Base-by-base conservation (phyloP, 805 yeast genomes). In the Schwanniomyces sp. region DNA sequence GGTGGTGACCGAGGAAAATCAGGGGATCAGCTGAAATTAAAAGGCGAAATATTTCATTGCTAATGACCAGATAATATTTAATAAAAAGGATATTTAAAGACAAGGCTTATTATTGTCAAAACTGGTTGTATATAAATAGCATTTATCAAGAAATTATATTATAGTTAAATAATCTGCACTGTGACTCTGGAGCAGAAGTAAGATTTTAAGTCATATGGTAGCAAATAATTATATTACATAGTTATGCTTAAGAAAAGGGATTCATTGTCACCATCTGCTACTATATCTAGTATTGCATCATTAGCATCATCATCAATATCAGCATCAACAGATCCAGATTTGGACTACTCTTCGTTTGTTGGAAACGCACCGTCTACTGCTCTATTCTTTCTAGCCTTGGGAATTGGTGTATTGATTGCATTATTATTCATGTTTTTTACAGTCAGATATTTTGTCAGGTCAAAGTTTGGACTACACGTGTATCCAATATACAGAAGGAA, bases 381-480 rank as follows among this genome's bases (percentile, higher is more conserved):
- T 30, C 65, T 84, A 27, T 84, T 84, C 63, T 81, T 82, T 62
- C 64, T 84, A 10, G 87, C 88, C 0, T 70, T 84, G 30, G 79
- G 84, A 0, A 79, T 82, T 11, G 88, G 88, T 3, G 76, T 82
- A 10, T 57, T 76, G 18, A 81, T 83, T 34, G 86, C 87, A 5
- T 17, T 72, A 0, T 59, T 81, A 25, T 81, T 84, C 54, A 52
- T 82, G 7, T 82, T 82, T 63, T 82, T 84, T 71, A 80, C 88
- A 9, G 57, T 80, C 44, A 66, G 87, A 42, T 83, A 84, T 60
- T 77, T 83, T 53, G 73, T 84, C 3, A 66, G 88, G 44, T 72
- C 85, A 5, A 74, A 70, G 47, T 76, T 73, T 54, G 88, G 88
- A 0, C 65, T 83, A 9, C 80, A 77, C 52, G 64, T 76, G 56